Evolutionary conservation across 2,329 filamentous ascomycete species (phyloP), one percentile per base, ranked within the genome.

Genomic region (Exophiala phaeomuriformis): DNA sequence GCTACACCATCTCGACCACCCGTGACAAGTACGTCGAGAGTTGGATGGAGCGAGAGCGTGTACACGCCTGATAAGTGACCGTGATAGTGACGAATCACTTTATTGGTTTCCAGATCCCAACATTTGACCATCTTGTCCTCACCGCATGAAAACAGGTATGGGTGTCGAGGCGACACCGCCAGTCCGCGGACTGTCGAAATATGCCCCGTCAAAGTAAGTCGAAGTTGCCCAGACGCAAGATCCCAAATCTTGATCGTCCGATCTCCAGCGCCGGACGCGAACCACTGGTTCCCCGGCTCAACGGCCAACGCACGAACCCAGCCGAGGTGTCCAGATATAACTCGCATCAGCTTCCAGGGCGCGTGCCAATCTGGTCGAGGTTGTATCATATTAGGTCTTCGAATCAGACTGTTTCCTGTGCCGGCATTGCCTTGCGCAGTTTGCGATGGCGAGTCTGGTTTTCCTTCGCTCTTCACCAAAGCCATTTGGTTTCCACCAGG

Each of bases 51-150:
- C 2, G 87, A 82, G 4, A 98, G 76, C 0, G 90, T 90, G 72
- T 98, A 98, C 3, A 98, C 93, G 60, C 93, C 93, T 64, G 88
- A 95, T 27, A 98, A 75, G 72, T 98, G 93, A 12, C 94, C 94
- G 69, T 98, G 93, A 69, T 97, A 98, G 71, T 96, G 90, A 37
- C 91, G 82, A 66, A 97, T 96, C 56, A 98, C 93, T 71, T 96
- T 96, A 75, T 98, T 98, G n/a, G 91, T 96, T 71, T 98, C 93
- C 61, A 98, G 75, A 74, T 98, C 93, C 93, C 93, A 98, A 73
- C 93, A 98, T 72, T 98, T 98, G 58, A 98, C 93, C 90, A 96
- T 96, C 76, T 98, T 98, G 70, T 98, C 93, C 71, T 98, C 93
- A 54, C 89, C 94, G 66, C 93, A 98, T 7, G 90, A 95, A 71